Conservation (phyloP, 805 yeast genomes). For the Candida coleopterorum region DNA sequence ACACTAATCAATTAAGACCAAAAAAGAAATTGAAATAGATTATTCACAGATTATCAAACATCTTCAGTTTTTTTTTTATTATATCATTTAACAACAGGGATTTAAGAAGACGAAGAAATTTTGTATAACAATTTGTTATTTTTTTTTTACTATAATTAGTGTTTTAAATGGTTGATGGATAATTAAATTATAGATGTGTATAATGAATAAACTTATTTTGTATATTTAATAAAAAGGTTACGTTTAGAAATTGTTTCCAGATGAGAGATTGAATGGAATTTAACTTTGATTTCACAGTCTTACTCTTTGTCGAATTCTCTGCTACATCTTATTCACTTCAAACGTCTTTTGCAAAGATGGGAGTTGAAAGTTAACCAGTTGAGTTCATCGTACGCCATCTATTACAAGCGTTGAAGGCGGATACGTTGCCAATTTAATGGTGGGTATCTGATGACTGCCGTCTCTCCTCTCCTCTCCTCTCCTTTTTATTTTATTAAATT, state of each 20-base stretch:
- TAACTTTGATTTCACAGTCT: too few relatives aligned
- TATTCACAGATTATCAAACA: slow-evolving; percentile 2
- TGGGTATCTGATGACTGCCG: slow-evolving; percentile 4
- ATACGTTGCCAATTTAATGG: background rate
- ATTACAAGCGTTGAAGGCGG: background rate
- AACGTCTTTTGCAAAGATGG: too few relatives aligned
- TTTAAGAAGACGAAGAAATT: background rate
- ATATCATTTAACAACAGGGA: background rate
- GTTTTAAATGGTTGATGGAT: background rate
- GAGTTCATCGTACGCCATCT: too few relatives aligned
- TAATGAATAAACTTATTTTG: background rate
- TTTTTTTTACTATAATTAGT: background rate
- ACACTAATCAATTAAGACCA: slow-evolving; percentile 99
- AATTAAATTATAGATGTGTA: background rate
- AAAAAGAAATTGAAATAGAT: slow-evolving; percentile 97
- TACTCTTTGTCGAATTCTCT: too few relatives aligned
- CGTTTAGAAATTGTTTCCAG: slow-evolving; percentile 4
- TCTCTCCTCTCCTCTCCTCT: too few relatives aligned
- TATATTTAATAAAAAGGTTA: slow-evolving; percentile 4
- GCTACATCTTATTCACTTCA: too few relatives aligned
- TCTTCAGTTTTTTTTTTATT: background rate
- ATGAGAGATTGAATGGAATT: too few relatives aligned
- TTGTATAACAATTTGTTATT: too few relatives aligned
- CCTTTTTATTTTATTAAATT: too few relatives aligned
- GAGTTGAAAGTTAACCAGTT: too few relatives aligned